Base-by-base conservation (phyloP, 768 basidiomycete genomes). In the Mycena metata region DNA sequence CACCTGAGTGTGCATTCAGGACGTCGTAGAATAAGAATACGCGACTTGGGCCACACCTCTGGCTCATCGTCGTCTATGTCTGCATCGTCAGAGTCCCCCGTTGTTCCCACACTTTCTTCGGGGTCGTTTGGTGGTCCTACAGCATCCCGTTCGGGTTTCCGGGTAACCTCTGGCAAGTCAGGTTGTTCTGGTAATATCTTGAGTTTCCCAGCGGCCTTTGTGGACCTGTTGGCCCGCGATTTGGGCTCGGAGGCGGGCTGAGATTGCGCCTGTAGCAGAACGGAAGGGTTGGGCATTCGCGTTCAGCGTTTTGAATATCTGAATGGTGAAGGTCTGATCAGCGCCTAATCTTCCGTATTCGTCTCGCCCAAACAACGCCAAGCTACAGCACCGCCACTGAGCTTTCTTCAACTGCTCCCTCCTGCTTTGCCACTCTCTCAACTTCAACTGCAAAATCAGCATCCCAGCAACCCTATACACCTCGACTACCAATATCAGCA, bases 131-230 rank as follows among this genome's bases (percentile, higher is more conserved):
- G 79, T 42, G 78, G 73, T 56, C 78, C 77, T 23, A 62, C 49
- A 33, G 59, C 64, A 67, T 62, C 72, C 69, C 39, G 71, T 62
- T 21, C 72, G 36, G 50, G 77, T 72, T 76, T 76, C 56, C 67
- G 70, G 58, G 70, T 76, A 39, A 77, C 76, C 46, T 79, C 72
- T 43, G 83, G 76, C 36, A 82, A 81, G 69, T 84, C 91, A 8
- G 91, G 93, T 74, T 95, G 91, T 75, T 96, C 94, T 54, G 94
- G 94, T 35, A 96, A 84, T 17, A 96, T 93, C 76, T 96, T 95
- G 71, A 96, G 88, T 77, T 96, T 96, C 49, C 93, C 93, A 15
- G 91, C 90, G 11, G 91, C 88, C 76, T 94, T 94, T 0, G 93
- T 93, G 21, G 91, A 90, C 70, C 93, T 84, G 73, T 93, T 93